A percentile compares a stretch with the other conserved stretches of the same genome.
Evolutionary conservation across 2,329 filamentous ascomycete genomes (phyloP).

Genomic region (Akanthomyces muscarius): DNA sequence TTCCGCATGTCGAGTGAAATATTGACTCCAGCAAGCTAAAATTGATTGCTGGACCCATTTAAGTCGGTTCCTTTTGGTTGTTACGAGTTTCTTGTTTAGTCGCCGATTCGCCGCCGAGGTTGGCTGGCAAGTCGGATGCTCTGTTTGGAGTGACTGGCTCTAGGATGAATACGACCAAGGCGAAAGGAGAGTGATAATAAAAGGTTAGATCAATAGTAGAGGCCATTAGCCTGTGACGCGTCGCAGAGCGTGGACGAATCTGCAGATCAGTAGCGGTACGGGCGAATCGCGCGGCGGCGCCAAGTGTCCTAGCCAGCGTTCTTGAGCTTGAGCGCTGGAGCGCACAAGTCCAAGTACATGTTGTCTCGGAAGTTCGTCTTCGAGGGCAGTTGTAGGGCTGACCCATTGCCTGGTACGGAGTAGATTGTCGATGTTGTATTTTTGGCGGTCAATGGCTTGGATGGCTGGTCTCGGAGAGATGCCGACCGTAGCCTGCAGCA

Average conservation of each 20-base stretch:
- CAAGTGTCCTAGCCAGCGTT: background rate
- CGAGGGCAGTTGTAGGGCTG: background rate
- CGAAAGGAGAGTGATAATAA: too few relatives aligned
- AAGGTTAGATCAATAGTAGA: background rate
- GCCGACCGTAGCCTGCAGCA: constrained; percentile 2
- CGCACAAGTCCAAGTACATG: background rate
- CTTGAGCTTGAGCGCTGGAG: background rate
- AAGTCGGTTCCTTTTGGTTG: background rate
- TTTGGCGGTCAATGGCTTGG: constrained; percentile 1
- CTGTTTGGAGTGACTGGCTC: background rate
- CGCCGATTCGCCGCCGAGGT: constrained; percentile 5
- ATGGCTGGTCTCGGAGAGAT: constrained; percentile 11
- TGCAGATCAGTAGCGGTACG: background rate
- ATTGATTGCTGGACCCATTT: constrained; percentile 1
- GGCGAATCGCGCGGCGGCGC: background rate
- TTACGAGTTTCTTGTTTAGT: constrained; percentile 15
- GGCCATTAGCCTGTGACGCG: too few relatives aligned
- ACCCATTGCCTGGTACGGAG: background rate
- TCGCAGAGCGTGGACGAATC: background rate
- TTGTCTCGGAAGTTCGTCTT: constrained; percentile 1
- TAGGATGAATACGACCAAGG: too few relatives aligned
- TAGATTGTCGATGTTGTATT: background rate
- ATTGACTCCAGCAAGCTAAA: constrained; percentile 1
- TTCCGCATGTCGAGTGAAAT: constrained; percentile 3
- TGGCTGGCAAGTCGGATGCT: background rate